Conservation (phyloP, 2,329 filamentous ascomycete genomes). For the Keithomyces neogunnii region DNA sequence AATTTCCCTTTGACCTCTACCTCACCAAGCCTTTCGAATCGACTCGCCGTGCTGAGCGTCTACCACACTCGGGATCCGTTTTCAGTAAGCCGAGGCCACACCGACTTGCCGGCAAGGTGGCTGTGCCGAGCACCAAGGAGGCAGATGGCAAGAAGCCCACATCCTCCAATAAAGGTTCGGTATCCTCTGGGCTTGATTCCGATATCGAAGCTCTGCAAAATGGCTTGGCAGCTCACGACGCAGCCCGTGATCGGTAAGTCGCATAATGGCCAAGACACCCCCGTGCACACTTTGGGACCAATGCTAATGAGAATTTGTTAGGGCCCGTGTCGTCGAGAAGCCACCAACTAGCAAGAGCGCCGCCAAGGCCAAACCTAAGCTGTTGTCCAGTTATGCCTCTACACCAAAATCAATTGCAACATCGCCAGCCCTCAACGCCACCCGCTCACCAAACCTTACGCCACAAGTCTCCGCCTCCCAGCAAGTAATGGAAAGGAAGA, state of each 20-base stretch:
- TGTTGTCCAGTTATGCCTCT: slow-evolving; percentile 30
- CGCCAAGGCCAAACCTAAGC: slow-evolving; percentile 26
- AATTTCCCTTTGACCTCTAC: slow-evolving; percentile 48
- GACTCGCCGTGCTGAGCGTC: slow-evolving; percentile 34
- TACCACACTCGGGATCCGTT: slow-evolving; percentile 44
- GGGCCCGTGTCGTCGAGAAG: slow-evolving; percentile 26
- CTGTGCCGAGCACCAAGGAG: slow-evolving; percentile 22
- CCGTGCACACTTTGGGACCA: slow-evolving; percentile 6
- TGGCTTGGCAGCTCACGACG: slow-evolving; percentile 26
- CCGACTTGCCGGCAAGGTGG: slow-evolving; percentile 11
- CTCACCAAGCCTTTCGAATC: slow-evolving; percentile 42
- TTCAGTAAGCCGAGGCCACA: slow-evolving; percentile 31
- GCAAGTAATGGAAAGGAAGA: slow-evolving; percentile 42
- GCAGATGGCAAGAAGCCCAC: slow-evolving; percentile 20
- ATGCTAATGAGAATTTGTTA: slow-evolving; percentile 20
- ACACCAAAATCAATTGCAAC: slow-evolving; percentile 35
- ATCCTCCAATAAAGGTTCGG: slow-evolving; percentile 24
- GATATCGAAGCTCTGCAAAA: slow-evolving; percentile 42
- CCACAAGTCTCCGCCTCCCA: slow-evolving; percentile 42
- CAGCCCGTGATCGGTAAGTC: slow-evolving; percentile 27
- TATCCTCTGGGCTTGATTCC: slow-evolving; percentile 35
- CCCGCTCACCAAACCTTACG: slow-evolving; percentile 43
- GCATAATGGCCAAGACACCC: slow-evolving; percentile 1
- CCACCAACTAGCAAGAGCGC: slow-evolving; percentile 22
- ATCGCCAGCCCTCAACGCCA: slow-evolving; percentile 48